Evolutionary conservation across 371 early-diverging fungal species (phyloP).

Genomic region (Rhizopus sp.): DNA sequence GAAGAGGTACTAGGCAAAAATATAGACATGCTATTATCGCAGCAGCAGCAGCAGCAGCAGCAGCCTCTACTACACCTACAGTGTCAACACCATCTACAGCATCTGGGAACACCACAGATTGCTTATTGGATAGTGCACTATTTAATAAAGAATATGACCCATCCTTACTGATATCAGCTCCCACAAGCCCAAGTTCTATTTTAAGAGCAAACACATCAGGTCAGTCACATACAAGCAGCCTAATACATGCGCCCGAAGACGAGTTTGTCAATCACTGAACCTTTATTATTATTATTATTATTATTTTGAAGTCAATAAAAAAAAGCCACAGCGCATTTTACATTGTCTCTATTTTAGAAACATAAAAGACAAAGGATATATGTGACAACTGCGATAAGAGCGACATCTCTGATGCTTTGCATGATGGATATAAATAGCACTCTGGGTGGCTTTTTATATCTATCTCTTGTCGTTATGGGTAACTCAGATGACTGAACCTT

Average conservation of each 20-base stretch:
- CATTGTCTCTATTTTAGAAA: constrained; percentile 12
- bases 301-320: too few species aligned
- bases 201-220: not conserved
- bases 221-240: not conserved
- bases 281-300: not conserved
- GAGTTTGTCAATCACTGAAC: constrained; percentile 1
- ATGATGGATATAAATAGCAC: not conserved
- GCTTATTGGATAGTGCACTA: not conserved
- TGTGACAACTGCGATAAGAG: constrained; percentile 14
- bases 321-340: not conserved
- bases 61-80: not conserved
- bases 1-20: constrained; percentile 51
- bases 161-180: constrained; percentile 1
- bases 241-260: not conserved
- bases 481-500: not conserved
- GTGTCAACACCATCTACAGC: not conserved
- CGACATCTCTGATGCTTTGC: constrained; percentile 21
- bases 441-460: not conserved
- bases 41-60: constrained; percentile 3
- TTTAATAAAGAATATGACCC: constrained; percentile 6
- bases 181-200: constrained; percentile 7
- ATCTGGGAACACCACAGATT: not conserved
- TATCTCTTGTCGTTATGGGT: constrained; percentile 14
- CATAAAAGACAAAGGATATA: constrained; percentile 29
- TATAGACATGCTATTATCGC: constrained; percentile 25